These are phyloP conservation scores for Carex littledalei DNA, from an alignment of 176 grass and related monocot species.

Conservation along the genomic window DNA sequence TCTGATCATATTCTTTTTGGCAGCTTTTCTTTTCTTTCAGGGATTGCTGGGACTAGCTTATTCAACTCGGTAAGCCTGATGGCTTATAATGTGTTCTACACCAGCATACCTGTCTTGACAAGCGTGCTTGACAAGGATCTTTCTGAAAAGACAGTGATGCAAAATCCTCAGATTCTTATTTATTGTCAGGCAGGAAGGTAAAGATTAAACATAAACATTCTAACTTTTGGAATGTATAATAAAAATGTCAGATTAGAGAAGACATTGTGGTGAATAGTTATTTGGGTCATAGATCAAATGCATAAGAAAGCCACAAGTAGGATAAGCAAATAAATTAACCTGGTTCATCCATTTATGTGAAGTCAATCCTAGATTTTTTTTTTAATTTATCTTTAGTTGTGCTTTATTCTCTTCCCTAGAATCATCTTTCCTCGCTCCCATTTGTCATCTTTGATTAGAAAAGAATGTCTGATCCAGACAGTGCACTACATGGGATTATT, in stretches of 20 bases:
- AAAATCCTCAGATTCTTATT: constrained; percentile 87
- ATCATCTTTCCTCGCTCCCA: not conserved
- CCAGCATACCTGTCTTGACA: constrained; percentile 89
- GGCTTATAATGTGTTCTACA: constrained; percentile 99
- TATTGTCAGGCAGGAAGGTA: constrained; percentile 97
- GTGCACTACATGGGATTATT: not conserved
- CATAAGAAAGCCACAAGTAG: not conserved
- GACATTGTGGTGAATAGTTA: not conserved
- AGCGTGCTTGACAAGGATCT: constrained; percentile 90
- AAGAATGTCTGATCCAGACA: not conserved
- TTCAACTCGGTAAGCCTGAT: constrained; percentile 96
- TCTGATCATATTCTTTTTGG: constrained; percentile 30
- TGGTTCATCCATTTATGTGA: not conserved
- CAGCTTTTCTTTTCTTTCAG: constrained; percentile 98
- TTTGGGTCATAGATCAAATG: not conserved
- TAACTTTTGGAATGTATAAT: not conserved
- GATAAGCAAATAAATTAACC: not conserved
- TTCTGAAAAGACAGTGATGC: constrained; percentile 87
- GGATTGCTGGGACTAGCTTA: constrained; percentile 92
- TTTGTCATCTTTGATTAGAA: not conserved
- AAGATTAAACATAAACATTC: constrained; percentile 12
- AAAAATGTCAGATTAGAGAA: not conserved
- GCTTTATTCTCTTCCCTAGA: not conserved
- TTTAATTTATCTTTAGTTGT: not conserved
- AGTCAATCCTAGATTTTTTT: not conserved